Base-by-base conservation (phyloP, 2,329 filamentous ascomycete genomes). In the Ceratocystis eucalypticola region DNA sequence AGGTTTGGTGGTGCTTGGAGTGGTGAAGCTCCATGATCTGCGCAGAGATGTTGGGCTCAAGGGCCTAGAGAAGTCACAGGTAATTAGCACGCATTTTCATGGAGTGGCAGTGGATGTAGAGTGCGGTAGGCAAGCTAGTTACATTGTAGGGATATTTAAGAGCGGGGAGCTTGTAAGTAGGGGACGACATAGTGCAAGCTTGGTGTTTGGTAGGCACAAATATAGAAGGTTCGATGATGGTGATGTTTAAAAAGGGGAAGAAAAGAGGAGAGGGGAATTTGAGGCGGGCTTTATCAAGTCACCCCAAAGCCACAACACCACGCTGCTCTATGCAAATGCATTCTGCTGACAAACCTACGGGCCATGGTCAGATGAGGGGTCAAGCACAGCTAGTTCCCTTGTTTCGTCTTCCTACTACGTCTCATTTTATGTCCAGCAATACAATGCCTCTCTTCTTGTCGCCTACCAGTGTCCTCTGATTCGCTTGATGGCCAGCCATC, bases 21-120 rank as follows among this genome's bases (percentile, higher is more conserved):
- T 92, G 88, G 75, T 92, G 88, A 63, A 92, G 82, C 75, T 88
- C 84, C 88, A 92, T 92, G 75, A 91, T 92, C 74, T 90, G 83
- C 71, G 79, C 80, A 44, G 87, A 89, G 77, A 92, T 91, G 76
- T 85, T 82, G 8, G 87, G 87, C 74, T 89, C 86, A 62, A 89
- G 79, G 44, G 86, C 87, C 84, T 88, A 69, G 6, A 61, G 61
- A 44, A 41, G 63, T 46, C 28, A 37, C 55, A 8, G 28, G 5
- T 33, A 17, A 12, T 59, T 59, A 59, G 55, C 28, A 59, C 5
- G 28, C 15, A 30, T 28, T 20, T 12, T 33, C 30, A 28, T 30
- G 30, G 10, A 57, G 7, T 37, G 30, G 28, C 4, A 15, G 22
- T 33, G 22, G 25, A 10, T 17, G 30, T n/a, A 59, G 8, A 25